Percentiles rank a stretch among this genome's conserved stretches.
Conservation (phyloP, 1,284 basidiomycete genomes). For the Fomes fomentarius region DNA sequence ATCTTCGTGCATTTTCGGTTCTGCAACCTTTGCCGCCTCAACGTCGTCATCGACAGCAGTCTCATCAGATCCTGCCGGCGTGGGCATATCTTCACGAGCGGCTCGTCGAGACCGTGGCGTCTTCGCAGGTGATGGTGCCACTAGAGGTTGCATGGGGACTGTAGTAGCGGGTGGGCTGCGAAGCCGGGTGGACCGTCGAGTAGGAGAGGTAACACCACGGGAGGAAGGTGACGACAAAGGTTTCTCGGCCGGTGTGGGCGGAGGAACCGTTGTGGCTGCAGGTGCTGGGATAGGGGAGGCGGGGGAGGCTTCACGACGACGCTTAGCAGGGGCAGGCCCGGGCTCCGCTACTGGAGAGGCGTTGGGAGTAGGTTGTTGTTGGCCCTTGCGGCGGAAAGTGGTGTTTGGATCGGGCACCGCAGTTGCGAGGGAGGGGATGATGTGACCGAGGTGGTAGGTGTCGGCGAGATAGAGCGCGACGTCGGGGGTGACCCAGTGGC, state of each 20-base stretch:
- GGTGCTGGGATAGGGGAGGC: conserved; percentile 33
- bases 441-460: conserved; percentile 59
- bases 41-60: conserved; percentile 63
- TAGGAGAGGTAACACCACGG: conserved; percentile 23
- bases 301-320: conserved; percentile 65
- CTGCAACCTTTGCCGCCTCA: conserved; percentile 55
- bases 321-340: conserved; percentile 54
- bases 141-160: conserved; percentile 36
- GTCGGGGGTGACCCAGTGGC: conserved; percentile 83
- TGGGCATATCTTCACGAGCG: conserved; percentile 43
- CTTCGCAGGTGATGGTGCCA: conserved; percentile 37
- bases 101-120: conserved; percentile 41
- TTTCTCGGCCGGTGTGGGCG: conserved; percentile 12
- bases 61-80: conserved; percentile 60
- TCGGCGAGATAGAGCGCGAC: conserved; percentile 71
- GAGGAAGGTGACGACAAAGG: conserved; percentile 31
- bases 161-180: conserved; percentile 42
- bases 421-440: conserved; percentile 70
- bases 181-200: conserved; percentile 56
- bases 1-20: conserved; percentile 67
- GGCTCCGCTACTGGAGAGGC: conserved; percentile 36
- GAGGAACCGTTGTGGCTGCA: conserved; percentile 8
- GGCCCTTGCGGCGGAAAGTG: conserved; percentile 65
- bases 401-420: conserved; percentile 79
- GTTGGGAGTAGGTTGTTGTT: conserved; percentile 35